phyloP scores from a whole-genome alignment of 116 monocot genomes.

The Papilionanthe hybrid region DNA sequence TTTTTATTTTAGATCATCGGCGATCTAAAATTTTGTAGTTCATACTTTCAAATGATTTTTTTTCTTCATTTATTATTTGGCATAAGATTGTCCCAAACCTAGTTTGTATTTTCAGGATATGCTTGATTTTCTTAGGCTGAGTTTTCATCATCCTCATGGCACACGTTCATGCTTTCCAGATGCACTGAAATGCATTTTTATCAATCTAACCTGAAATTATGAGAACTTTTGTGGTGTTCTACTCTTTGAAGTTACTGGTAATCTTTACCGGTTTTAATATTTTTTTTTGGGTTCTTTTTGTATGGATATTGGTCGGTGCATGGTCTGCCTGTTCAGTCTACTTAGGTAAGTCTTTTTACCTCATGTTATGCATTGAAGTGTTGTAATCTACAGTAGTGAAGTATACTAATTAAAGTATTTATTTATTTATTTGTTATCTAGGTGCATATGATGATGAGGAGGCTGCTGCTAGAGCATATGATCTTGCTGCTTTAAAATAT shows the following conservation, averaged over 20 bases:
- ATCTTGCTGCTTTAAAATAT: conserved; percentile 98
- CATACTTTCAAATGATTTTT: neutral
- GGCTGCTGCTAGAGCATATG: conserved; percentile 99
- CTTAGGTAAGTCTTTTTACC: conserved; percentile 43
- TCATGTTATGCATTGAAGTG: neutral
- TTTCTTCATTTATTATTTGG: neutral
- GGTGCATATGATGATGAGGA: conserved; percentile 99
- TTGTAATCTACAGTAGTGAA: neutral
- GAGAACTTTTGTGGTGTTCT: neutral
- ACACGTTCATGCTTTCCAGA: neutral
- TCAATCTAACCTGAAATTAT: neutral
- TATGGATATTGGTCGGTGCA: conserved; percentile 18
- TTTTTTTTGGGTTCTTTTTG: conserved; percentile 16
- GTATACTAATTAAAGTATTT: neutral
- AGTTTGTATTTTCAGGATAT: neutral
- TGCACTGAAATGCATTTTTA: neutral
- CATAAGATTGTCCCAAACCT: neutral
- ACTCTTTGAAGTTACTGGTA: neutral
- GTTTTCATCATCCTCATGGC: neutral
- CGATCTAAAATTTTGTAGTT: neutral
- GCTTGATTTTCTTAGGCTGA: neutral
- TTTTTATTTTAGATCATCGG: neutral
- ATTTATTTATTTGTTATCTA: conserved; percentile 14
- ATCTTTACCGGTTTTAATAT: neutral
- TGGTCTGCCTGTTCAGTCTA: conserved; percentile 41